phyloP scores from a whole-genome alignment of 1,139 yeast genomes.

The Insectozyma bohioensis region DNA sequence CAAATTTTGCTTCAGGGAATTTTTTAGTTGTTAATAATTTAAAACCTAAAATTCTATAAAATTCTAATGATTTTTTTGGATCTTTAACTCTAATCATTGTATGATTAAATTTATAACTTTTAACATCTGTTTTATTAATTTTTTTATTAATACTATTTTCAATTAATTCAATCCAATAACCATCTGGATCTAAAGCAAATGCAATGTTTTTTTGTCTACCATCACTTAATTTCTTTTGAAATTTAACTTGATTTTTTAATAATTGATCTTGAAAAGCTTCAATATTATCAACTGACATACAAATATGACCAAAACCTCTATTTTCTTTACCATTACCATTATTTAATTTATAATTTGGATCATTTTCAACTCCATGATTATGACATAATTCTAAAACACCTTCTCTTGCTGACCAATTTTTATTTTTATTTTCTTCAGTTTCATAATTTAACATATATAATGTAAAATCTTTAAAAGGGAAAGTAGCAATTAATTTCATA shows the following conservation, averaged over 20 bases:
- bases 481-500: slow-evolving; percentile 56
- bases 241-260: slow-evolving; percentile 60
- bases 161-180: slow-evolving; percentile 93
- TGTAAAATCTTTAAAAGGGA: slow-evolving; percentile 59
- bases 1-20: slow-evolving; percentile 71
- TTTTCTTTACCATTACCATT: slow-evolving; percentile 83
- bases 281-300: slow-evolving; percentile 83
- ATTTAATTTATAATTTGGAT: slow-evolving; percentile 56
- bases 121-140: slow-evolving; percentile 36
- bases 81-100: slow-evolving; percentile 93
- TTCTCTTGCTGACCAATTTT: slow-evolving; percentile 58
- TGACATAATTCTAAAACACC: slow-evolving; percentile 88
- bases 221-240: slow-evolving; percentile 80
- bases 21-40: slow-evolving; percentile 57
- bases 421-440: slow-evolving; percentile 38
- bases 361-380: slow-evolving; percentile 71
- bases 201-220: slow-evolving; percentile 95
- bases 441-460: slow-evolving; percentile 69
- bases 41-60: slow-evolving; percentile 82
- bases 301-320: slow-evolving; percentile 93
- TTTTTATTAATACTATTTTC: slow-evolving; percentile 52
- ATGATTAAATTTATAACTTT: slow-evolving; percentile 73
- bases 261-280: slow-evolving; percentile 58
- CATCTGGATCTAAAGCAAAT: slow-evolving; percentile 91
- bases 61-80: slow-evolving; percentile 68